Conservation (phyloP, 148 eudicot species). For the Spergularia marina region DNA sequence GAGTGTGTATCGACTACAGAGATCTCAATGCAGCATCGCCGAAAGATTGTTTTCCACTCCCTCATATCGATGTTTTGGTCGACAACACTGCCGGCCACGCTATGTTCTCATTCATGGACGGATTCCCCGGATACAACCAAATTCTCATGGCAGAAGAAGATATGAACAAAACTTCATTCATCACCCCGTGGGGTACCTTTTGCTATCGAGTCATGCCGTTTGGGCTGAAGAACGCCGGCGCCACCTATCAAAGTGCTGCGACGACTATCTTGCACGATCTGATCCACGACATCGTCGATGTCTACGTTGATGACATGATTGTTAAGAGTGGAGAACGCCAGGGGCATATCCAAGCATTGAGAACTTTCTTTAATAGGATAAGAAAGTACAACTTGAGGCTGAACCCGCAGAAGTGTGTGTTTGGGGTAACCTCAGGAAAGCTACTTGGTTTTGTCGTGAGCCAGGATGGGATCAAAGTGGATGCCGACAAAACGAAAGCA, state of each 20-base stretch:
- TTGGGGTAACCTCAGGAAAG: background rate
- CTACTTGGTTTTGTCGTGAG: background rate
- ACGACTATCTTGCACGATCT: background rate
- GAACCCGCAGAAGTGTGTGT: background rate
- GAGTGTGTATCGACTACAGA: background rate
- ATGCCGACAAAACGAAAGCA: background rate
- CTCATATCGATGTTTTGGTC: background rate
- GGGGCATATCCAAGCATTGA: background rate
- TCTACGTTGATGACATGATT: background rate
- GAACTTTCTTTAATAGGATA: background rate
- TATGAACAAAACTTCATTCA: background rate
- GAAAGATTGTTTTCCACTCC: background rate
- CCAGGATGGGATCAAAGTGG: background rate
- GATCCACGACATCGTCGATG: background rate
- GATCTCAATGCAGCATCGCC: background rate
- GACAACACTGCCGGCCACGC: background rate
- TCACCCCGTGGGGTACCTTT: no score
- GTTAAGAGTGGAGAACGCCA: background rate
- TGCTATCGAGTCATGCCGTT: no score
- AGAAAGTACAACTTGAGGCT: background rate
- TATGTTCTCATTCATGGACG: no score
- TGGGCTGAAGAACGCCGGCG: no score
- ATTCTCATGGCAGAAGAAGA: constrained; percentile 4
- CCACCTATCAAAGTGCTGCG: background rate
- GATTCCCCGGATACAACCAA: background rate